phyloP scores from a whole-genome alignment of 805 yeast genomes.

The Kodamaea neixiangensis region DNA sequence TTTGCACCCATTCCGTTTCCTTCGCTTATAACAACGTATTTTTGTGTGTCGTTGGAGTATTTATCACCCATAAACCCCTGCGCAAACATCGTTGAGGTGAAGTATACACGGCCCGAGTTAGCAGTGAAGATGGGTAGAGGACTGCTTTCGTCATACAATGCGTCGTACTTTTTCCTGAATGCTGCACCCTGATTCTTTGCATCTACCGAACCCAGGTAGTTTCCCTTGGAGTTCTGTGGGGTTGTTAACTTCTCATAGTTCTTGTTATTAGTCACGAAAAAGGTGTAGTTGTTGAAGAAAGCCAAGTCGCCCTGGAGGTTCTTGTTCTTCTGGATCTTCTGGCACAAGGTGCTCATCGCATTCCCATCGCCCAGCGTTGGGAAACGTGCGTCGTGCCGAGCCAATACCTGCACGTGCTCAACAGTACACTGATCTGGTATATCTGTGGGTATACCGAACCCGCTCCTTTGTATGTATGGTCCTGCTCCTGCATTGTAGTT shows the following conservation, averaged over 20 bases:
- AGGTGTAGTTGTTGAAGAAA: conserved; percentile 22
- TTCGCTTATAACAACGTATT: conserved; percentile 17
- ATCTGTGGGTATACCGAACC: conserved; percentile 52
- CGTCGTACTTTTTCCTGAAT: conserved; percentile 22
- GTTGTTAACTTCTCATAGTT: conserved; percentile 27
- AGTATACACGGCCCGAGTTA: conserved; percentile 23
- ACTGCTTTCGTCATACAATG: conserved; percentile 17
- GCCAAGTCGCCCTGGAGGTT: conserved; percentile 21
- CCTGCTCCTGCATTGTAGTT: conserved; percentile 54
- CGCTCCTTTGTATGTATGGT: conserved; percentile 52
- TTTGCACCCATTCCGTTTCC: conserved; percentile 22
- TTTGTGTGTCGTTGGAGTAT: conserved; percentile 13
- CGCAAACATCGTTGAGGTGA: conserved; percentile 24
- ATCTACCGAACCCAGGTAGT: conserved; percentile 23
- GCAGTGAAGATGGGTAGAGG: conserved; percentile 23
- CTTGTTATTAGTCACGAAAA: conserved; percentile 19
- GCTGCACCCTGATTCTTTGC: conserved; percentile 25
- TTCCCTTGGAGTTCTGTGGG: conserved; percentile 22
- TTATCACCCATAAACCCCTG: conserved; percentile 26
- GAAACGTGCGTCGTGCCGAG: conserved; percentile 79
- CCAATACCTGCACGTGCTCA: conserved; percentile 67
- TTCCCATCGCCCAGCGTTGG: conserved; percentile 41
- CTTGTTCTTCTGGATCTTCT: conserved; percentile 17
- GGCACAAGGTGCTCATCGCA: conserved; percentile 14
- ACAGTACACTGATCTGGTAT: conserved; percentile 52